Evolutionary conservation across 352 stramenopile genomes (phyloP).

Genomic region (Globisporangium splendens): DNA sequence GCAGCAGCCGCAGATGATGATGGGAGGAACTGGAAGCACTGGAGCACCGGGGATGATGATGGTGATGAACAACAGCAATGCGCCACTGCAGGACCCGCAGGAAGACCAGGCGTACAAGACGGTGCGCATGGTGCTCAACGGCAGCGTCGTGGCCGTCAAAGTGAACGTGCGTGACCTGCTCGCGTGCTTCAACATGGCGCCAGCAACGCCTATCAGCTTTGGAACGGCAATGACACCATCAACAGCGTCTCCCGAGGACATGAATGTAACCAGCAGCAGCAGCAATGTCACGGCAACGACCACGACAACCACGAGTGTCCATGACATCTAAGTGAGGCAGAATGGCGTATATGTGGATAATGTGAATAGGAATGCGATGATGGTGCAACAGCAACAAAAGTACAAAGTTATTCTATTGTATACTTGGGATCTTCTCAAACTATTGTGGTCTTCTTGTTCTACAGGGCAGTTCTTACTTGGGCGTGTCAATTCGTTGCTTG

Average conservation of each 20-base stretch:
- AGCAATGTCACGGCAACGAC: no score
- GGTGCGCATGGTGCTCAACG: constrained; percentile 74
- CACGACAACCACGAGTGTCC: neutral
- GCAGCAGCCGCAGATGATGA: no score
- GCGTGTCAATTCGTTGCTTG: neutral
- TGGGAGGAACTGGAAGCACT: no score
- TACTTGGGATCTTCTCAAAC: constrained; percentile 16
- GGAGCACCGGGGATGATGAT: neutral
- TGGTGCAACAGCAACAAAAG: neutral
- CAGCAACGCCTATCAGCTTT: no score
- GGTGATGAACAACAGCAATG: neutral
- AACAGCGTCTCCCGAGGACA: neutral
- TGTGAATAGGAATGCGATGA: neutral
- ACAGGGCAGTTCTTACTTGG: constrained; percentile 8
- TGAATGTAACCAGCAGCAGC: no score
- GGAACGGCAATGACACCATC: no score
- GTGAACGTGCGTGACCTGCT: constrained; percentile 71
- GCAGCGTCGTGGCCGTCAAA: constrained; percentile 57
- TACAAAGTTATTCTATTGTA: constrained; percentile 13
- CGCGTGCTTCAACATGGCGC: constrained; percentile 24
- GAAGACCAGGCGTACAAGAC: constrained; percentile 44
- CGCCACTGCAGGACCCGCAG: neutral
- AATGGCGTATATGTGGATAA: neutral
- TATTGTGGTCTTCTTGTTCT: constrained; percentile 6
- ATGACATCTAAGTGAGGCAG: neutral